A percentile compares a stretch with the other conserved stretches of the same genome.
Evolutionary conservation across 306 rosid species (phyloP).

Genomic region (Quercus suber): DNA sequence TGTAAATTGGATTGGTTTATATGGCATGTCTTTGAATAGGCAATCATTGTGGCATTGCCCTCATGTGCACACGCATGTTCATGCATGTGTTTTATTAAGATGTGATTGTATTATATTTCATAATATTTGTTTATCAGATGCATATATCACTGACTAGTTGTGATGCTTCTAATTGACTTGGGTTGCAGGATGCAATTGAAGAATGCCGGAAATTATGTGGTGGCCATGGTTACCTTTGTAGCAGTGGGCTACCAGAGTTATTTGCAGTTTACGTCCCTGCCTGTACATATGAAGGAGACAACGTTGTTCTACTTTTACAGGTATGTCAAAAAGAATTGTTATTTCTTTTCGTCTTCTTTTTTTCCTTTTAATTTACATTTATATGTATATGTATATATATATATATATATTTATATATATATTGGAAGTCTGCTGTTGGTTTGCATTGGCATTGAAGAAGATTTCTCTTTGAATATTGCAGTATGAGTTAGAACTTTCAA

Average conservation of each 20-base stretch:
- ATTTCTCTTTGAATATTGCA: neutral
- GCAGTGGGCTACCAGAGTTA: conserved; percentile 97
- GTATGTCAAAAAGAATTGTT: conserved; percentile 28
- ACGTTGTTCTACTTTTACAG: conserved; percentile 88
- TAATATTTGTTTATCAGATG: neutral
- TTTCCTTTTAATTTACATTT: neutral
- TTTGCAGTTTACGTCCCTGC: conserved; percentile 96
- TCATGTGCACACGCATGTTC: neutral
- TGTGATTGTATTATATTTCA: neutral
- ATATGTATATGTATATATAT: neutral
- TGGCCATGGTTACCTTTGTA: conserved; percentile 92
- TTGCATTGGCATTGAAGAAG: neutral
- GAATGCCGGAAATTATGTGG: conserved; percentile 95
- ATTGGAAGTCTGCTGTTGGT: neutral
- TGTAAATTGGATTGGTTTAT: conserved; percentile 4
- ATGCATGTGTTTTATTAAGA: conserved; percentile 9
- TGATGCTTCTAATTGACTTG: neutral
- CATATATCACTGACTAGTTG: neutral
- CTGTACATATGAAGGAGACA: conserved; percentile 98
- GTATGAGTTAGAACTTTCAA: neutral
- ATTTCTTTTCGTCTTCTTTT: neutral
- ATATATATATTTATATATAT: neutral
- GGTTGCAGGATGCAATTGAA: conserved; percentile 83
- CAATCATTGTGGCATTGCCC: neutral
- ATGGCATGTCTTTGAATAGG: neutral